Conservation (phyloP, 257 asterid genomes). For the Plantago ovata region DNA sequence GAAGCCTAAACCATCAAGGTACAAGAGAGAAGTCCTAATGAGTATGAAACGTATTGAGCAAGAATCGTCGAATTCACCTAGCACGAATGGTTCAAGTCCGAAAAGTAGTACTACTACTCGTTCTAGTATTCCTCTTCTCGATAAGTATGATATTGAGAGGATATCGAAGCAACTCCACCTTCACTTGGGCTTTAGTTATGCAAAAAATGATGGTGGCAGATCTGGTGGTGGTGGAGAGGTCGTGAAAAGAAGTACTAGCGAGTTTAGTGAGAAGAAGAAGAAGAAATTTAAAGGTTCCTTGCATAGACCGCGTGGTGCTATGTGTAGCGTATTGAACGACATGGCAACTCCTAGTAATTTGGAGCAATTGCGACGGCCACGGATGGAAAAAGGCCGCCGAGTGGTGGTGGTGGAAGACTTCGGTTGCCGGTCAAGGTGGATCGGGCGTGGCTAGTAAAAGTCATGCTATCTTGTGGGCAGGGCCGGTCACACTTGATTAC, state of each 20-base stretch:
- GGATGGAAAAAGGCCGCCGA: conserved; percentile 12
- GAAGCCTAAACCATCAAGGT: conserved; percentile 46
- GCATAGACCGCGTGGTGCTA: conserved; percentile 28
- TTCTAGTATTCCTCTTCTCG: conserved; percentile 48
- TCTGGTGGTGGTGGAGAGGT: conserved; percentile 10
- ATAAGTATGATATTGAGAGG: conserved; percentile 52
- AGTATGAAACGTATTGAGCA: conserved; percentile 13
- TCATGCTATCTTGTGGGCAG: too few species aligned
- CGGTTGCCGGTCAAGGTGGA: conserved; percentile 24
- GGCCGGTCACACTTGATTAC: too few species aligned
- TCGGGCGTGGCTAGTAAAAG: conserved; percentile 4
- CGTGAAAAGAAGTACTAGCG: conserved; percentile 13
- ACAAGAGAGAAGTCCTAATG: conserved; percentile 46
- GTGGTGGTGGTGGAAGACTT: conserved; percentile 25
- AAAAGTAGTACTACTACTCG: background rate
- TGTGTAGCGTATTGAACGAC: conserved; percentile 37
- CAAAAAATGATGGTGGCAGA: conserved; percentile 5
- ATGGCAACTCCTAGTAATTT: conserved; percentile 17
- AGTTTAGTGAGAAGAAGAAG: conserved; percentile 1
- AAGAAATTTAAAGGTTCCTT: conserved; percentile 21
- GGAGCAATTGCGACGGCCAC: background rate
- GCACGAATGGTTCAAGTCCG: conserved; percentile 1
- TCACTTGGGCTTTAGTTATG: conserved; percentile 38
- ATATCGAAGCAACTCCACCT: conserved; percentile 49
- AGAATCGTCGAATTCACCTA: background rate